Conservation (phyloP, 345 rosid genomes). For the Citropsis articulata region DNA sequence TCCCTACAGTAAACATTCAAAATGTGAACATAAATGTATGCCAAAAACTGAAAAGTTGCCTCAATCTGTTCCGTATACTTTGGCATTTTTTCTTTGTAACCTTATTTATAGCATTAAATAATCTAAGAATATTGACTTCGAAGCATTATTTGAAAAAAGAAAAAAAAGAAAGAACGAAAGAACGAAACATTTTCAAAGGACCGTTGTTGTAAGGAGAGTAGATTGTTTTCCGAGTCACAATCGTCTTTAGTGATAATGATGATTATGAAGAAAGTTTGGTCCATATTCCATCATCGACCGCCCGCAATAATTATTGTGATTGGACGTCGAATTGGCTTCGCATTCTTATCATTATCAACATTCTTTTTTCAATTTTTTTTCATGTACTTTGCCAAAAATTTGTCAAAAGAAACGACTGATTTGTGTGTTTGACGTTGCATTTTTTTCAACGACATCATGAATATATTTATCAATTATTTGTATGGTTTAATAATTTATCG, state of each 20-base stretch:
- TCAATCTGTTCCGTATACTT: no score
- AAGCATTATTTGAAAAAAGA: no score
- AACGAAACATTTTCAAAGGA: neutral
- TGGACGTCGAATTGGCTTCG: neutral
- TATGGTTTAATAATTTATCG: neutral
- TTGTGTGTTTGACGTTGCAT: neutral
- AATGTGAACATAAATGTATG: no score
- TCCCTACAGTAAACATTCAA: no score
- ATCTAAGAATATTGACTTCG: no score
- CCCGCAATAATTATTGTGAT: constrained; percentile 3
- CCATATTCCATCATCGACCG: neutral
- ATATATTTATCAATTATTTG: no score
- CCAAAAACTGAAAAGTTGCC: no score
- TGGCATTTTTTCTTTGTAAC: no score
- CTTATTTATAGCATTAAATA: no score
- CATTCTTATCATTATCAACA: neutral
- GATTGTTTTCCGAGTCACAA: neutral
- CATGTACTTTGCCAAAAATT: neutral
- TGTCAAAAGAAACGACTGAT: neutral
- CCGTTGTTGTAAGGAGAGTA: neutral
- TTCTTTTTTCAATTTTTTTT: neutral
- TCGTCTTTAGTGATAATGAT: neutral
- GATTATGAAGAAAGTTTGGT: neutral
- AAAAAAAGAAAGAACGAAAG: no score
- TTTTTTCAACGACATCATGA: neutral